These are phyloP conservation scores for Chlamydomonas sphaeroides DNA, from an alignment of 139 green algal genomes.

Conservation along the genomic window DNA sequence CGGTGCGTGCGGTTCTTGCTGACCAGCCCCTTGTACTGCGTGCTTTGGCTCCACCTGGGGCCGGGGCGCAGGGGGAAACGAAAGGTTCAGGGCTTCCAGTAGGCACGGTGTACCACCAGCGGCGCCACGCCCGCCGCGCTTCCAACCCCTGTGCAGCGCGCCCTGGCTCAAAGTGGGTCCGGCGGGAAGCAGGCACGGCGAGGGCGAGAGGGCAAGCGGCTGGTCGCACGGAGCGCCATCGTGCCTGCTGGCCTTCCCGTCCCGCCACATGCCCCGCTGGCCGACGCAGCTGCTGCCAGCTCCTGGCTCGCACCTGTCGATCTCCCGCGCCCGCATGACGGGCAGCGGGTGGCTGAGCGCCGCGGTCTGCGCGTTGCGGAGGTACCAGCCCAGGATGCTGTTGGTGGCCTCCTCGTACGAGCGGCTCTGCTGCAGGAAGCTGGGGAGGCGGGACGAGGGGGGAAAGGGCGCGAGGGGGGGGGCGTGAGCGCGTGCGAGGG, in stretches of 20 bases:
- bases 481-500: background rate
- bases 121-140: too few relatives aligned
- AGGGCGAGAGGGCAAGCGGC: too few relatives aligned
- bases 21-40: conserved; percentile 66
- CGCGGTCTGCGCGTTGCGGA: conserved; percentile 86
- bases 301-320: conserved; percentile 90
- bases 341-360: conserved; percentile 88
- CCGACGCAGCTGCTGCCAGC: too few relatives aligned
- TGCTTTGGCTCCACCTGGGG: conserved; percentile 55
- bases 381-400: conserved; percentile 83
- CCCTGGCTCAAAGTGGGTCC: too few relatives aligned
- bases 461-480: background rate
- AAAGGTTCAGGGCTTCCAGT: background rate
- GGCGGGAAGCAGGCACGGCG: too few relatives aligned
- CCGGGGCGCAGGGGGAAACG: background rate
- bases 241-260: too few relatives aligned
- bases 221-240: too few relatives aligned
- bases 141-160: too few relatives aligned
- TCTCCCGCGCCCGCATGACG: conserved; percentile 87
- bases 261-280: too few relatives aligned
- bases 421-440: conserved; percentile 46
- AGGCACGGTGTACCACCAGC: too few relatives aligned
- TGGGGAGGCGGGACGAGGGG: background rate
- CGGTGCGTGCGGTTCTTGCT: conserved; percentile 47
- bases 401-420: conserved; percentile 88